Evolutionary conservation across 345 rosid genomes (phyloP).

Genomic region (Eucalyptus sp.): DNA sequence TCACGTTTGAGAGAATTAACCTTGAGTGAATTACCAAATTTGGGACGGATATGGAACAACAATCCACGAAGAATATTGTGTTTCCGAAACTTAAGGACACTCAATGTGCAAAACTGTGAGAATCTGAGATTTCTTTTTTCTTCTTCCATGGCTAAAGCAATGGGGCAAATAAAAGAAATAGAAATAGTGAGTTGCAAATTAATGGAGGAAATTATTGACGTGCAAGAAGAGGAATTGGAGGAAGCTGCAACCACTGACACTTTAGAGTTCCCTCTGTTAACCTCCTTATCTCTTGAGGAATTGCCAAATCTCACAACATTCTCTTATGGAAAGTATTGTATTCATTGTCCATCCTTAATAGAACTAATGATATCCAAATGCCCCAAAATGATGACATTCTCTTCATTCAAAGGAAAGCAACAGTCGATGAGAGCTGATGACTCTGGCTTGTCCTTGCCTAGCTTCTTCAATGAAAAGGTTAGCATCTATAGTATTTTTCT

Average conservation of each 20-base stretch:
- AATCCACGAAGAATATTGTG: background rate
- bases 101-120: background rate
- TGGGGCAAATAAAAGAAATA: background rate
- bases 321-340: background rate
- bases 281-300: background rate
- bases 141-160: background rate
- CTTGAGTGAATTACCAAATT: background rate
- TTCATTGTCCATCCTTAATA: background rate
- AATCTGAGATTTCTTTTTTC: background rate
- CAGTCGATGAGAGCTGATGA: background rate
- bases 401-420: background rate
- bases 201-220: background rate
- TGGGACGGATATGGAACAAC: background rate
- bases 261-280: background rate
- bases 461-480: background rate
- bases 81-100: background rate
- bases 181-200: background rate
- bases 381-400: background rate
- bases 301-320: background rate
- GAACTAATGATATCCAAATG: accelerated
- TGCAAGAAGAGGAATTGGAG: background rate
- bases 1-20: background rate
- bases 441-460: background rate
- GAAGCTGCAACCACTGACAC: background rate
- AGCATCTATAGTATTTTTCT: background rate